Conservation (phyloP, 805 yeast species). For the Candida fluviatilis region DNA sequence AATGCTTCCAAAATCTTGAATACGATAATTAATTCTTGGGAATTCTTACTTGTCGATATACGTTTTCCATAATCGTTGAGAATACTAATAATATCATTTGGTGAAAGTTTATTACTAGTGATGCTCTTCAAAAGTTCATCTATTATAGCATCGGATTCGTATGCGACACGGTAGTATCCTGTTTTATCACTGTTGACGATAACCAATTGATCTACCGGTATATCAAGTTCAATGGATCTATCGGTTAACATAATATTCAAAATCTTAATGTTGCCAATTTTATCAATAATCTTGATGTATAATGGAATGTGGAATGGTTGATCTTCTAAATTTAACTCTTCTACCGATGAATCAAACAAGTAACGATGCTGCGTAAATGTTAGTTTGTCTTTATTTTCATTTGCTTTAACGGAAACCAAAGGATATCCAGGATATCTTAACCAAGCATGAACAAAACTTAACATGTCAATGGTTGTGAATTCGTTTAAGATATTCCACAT, state of each 20-base stretch:
- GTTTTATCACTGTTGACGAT: constrained; percentile 41
- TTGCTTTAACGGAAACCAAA: constrained; percentile 24
- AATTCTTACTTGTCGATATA: constrained; percentile 20
- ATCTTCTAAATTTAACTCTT: constrained; percentile 43
- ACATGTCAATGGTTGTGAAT: constrained; percentile 37
- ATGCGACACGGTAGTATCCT: constrained; percentile 49
- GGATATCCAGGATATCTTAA: constrained; percentile 58
- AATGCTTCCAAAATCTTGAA: constrained; percentile 25
- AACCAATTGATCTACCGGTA: constrained; percentile 28
- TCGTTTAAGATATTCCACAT: constrained; percentile 46
- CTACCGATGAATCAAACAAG: constrained; percentile 16
- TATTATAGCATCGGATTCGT: constrained; percentile 24
- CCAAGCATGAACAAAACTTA: constrained; percentile 58
- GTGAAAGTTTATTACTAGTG: background rate
- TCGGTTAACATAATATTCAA: constrained; percentile 42
- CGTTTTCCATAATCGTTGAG: constrained; percentile 38
- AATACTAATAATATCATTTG: constrained; percentile 31
- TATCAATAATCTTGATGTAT: constrained; percentile 28
- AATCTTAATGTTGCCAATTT: constrained; percentile 24
- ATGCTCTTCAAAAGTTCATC: constrained; percentile 18
- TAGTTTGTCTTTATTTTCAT: constrained; percentile 9
- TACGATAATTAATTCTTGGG: constrained; percentile 26
- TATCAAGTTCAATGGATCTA: constrained; percentile 28
- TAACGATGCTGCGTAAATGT: constrained; percentile 37
- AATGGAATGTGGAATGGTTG: constrained; percentile 63